Evolutionary conservation across 106 monocot genomes (phyloP), one percentile per base, ranked within the genome.

Genomic region (Alisma plantagoaquatica): DNA sequence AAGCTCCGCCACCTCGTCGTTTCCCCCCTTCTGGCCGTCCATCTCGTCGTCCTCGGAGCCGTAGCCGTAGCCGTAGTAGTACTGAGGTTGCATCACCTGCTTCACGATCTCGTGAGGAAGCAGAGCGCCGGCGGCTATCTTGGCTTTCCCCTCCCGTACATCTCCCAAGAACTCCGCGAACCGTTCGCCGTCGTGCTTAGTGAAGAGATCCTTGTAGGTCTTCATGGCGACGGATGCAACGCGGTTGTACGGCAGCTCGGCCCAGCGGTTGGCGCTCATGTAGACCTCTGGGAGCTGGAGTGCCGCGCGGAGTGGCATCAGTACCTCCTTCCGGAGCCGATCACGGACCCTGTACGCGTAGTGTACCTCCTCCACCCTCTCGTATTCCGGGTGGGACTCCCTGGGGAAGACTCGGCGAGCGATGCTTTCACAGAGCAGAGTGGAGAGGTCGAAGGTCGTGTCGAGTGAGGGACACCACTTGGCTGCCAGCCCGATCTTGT

Each of bases 171-270:
- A 87, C 23, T 55, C 35, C 9, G 14, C 4, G 56, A 87, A 87
- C 25, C 86, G 54, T 14, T 68, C 68, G 0, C 19, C 22, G 51
- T 87, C 81, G 44, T 77, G 77, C 51, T 87, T 62, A 32, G 16
- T 10, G 61, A 87, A 87, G 23, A 75, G 45, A 4, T 73, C 29
- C 17, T 74, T 81, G 65, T 81, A 87, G 54, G 55, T 81, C 57
- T 77, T 87, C 86, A 87, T 87, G 67, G 86, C 86, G 27, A 87
- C 86, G 15, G 81, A 87, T 11, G 86, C 81, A 21, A 87, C 86
- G n/a, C 86, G 73, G 51, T 71, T 62, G 74, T 87, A 87, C 2
- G 81, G 35, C 23, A 81, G 71, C 30, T 41, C 23, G 9, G 54
- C 56, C 81, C 86, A 87, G 23, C 65, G 43, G n/a, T 60, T 11